These are phyloP conservation scores for Drechslerella stenobrocha DNA, from an alignment of 2,329 filamentous ascomycete genomes.

Conservation along the genomic window DNA sequence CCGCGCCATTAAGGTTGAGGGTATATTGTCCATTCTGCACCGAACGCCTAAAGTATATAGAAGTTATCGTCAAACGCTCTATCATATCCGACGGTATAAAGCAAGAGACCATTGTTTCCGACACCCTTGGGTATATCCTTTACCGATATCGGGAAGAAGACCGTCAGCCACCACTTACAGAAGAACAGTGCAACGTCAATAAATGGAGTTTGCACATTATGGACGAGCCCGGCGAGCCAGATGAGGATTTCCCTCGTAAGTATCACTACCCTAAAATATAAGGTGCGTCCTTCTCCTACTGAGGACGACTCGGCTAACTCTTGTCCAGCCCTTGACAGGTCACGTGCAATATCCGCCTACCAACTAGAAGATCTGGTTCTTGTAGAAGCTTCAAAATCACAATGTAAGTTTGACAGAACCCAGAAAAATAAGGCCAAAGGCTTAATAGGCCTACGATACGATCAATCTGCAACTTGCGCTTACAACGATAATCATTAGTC, in stretches of 20 bases:
- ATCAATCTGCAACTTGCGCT: no score
- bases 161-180: constrained; percentile 67
- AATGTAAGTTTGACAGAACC: constrained; percentile 57
- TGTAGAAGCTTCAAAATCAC: constrained; percentile 69
- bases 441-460: no score
- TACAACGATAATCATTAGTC: no score
- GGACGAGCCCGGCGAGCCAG: constrained; percentile 75
- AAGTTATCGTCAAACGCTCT: constrained; percentile 71
- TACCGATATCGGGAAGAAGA: constrained; percentile 79
- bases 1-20: constrained; percentile 68
- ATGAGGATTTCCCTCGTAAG: constrained; percentile 72
- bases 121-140: constrained; percentile 78
- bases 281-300: not conserved
- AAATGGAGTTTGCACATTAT: constrained; percentile 83
- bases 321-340: constrained; percentile 67
- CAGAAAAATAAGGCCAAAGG: no score
- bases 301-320: constrained; percentile 5
- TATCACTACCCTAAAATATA: not conserved
- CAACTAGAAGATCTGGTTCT: constrained; percentile 83
- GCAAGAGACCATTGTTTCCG: constrained; percentile 69
- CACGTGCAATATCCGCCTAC: constrained; percentile 73
- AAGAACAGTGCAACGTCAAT: constrained; percentile 74
- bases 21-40: constrained; percentile 75
- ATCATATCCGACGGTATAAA: constrained; percentile 68
- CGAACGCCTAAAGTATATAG: constrained; percentile 67